Evolutionary conservation across 2,329 filamentous ascomycete genomes (phyloP).

Genomic region (Pseudonectria buxi): DNA sequence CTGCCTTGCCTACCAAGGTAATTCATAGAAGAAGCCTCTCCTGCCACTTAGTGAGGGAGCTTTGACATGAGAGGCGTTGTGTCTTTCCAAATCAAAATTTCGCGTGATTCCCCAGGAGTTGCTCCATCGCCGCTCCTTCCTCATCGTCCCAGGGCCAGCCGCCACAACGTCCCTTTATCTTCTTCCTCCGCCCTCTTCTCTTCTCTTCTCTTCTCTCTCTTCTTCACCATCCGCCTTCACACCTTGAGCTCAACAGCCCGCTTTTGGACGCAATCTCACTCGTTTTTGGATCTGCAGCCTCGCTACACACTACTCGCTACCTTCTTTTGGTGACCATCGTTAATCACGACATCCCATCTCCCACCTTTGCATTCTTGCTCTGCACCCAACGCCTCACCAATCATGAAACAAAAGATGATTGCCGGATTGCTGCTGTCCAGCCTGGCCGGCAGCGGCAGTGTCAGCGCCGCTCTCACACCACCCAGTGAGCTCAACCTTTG

Average conservation of each 20-base stretch:
- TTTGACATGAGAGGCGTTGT: too few relatives aligned
- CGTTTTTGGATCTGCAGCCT: slow-evolving; percentile 26
- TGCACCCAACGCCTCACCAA: slow-evolving; percentile 1
- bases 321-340: slow-evolving; percentile 26
- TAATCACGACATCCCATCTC: slow-evolving; percentile 23
- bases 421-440: slow-evolving; percentile 8
- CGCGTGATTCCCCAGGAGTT: too few relatives aligned
- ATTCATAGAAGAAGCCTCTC: too few relatives aligned
- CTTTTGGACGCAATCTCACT: slow-evolving; percentile 17
- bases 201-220: slow-evolving; percentile 10
- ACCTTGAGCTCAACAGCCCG: slow-evolving; percentile 18
- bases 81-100: too few relatives aligned
- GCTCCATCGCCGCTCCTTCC: too few relatives aligned
- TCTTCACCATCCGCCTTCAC: slow-evolving; percentile 12
- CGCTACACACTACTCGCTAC: slow-evolving; percentile 6
- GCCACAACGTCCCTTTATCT: neutral
- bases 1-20: too few relatives aligned
- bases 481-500: slow-evolving; percentile 5
- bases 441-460: slow-evolving; percentile 4
- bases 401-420: slow-evolving; percentile 18
- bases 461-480: slow-evolving; percentile 3
- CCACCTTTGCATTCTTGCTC: slow-evolving; percentile 7
- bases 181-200: slow-evolving; percentile 1
- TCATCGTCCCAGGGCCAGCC: too few relatives aligned
- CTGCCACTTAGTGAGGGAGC: neutral